A percentile compares a stretch with the other conserved stretches of the same genome.
These are phyloP conservation scores for Hypsizygus ulmarius DNA, from an alignment of 1,284 basidiomycete genomes.

Conservation along the genomic window DNA sequence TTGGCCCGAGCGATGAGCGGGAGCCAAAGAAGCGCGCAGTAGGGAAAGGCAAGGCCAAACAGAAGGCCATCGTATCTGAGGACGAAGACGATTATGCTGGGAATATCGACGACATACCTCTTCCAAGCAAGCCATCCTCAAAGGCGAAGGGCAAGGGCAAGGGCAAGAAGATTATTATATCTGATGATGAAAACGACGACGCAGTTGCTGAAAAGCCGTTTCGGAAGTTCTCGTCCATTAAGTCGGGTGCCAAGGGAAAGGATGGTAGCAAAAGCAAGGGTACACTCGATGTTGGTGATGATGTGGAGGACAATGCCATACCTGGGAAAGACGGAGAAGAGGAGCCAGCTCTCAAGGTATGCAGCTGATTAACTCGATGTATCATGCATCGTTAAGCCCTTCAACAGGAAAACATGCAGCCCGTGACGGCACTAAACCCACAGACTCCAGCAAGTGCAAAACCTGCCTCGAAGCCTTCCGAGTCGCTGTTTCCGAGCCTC, in stretches of 20 bases:
- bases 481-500: conserved; percentile 24
- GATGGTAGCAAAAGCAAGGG: conserved; percentile 2
- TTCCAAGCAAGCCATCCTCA: background rate
- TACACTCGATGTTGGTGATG: background rate
- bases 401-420: conserved; percentile 19
- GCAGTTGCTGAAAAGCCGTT: background rate
- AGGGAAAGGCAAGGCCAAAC: conserved; percentile 2
- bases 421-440: background rate
- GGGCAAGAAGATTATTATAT: conserved; percentile 9
- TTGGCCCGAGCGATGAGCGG: background rate
- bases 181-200: conserved; percentile 13
- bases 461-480: conserved; percentile 4
- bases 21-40: conserved; percentile 2
- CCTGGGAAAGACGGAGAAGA: background rate
- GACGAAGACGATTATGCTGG: conserved; percentile 1
- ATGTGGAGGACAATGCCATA: background rate
- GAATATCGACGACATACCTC: background rate
- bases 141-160: conserved; percentile 8
- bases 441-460: conserved; percentile 5
- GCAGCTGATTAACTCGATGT: background rate
- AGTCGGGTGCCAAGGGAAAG: background rate
- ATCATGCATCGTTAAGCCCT: background rate
- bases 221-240: background rate
- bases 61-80: background rate
- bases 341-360: conserved; percentile 16